Base-by-base conservation (phyloP, 352 stramenopile species). In the Globisporangium middletonii region DNA sequence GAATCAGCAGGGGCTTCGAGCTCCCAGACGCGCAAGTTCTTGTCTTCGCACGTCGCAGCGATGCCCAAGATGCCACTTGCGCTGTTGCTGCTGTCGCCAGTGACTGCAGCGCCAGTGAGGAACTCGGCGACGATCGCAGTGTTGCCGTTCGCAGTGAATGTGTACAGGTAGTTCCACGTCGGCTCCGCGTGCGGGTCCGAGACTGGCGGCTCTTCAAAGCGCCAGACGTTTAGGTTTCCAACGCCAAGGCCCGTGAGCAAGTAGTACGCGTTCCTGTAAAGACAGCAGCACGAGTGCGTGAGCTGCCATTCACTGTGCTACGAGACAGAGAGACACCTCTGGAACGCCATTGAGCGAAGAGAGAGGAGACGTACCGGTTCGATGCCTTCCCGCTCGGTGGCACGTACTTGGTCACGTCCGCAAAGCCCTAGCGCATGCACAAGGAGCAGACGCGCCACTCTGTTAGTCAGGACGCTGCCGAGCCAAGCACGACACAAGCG, bases 201-300 rank as follows among this genome's bases (percentile, higher is more conserved):
- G 0, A 37, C 55, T 19, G 44, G 37, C 4, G 73, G 62, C 51
- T 89, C 79, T 3, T 79, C 64, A 48, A 92, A 94, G 18, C 77
- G 82, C 84, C 82, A 94, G 42, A 94, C 49, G 53, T 89, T 72
- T 26, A 92, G 57, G 7, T 64, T 86, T 12, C 77, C 78, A 50
- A 94, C 70, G 43, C 84, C 84, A 9, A 94, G 73, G 8, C 84
- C 84, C 48, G 69, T 82, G 23, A 92, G 37, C 11, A 94, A 49
- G 48, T 88, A 94, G 64, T 94, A 94, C 18, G 77, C 72, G 60
- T 72, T 72, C 19, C 70, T 81, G 23, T 26, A 23, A 16, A 8
- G 9, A 35, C 45, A 33, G 1, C 30, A 35, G 30, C 30, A 35
- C 4, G 4, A 35, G 30, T 35, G 8, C 30, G 30, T 23, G 23